Base-by-base conservation (phyloP, 2,329 filamentous ascomycete genomes). In the Aspergillus brasiliensis region DNA sequence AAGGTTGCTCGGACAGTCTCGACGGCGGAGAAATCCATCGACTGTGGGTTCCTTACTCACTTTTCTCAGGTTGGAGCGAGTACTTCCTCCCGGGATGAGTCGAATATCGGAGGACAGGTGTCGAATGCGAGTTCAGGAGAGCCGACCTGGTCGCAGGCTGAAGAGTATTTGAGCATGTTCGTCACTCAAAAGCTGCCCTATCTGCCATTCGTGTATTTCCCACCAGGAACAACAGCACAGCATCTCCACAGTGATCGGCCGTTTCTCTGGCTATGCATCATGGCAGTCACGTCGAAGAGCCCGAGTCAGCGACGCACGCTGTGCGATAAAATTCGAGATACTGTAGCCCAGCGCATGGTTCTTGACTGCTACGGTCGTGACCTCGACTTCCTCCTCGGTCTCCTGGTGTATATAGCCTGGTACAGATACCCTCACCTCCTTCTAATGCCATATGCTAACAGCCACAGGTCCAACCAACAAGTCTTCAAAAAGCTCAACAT, bases 361-460 rank as follows among this genome's bases (percentile, higher is more conserved):
- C 59, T 84, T 11, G 76, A 82, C 8, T 72, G 78, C 80, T 53
- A 79, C 70, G 51, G 72, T 51, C 51, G 53, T 19, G 54, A 60
- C 8, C 27, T 86, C 40, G 85, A 87, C 62, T 62, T 86, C 10
- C 71, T 87, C 2, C 73, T 83, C 10, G 84, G 83, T 0, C 59
- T 86, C 3, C 66, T 87, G 15, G 75, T 64, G 54, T 80, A 73
- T 56, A 73, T 79, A 21, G 72, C 75, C 31, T 86, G 83, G 82
- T 62, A 31, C 46, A 61, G 38, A 3, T 1, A 13, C 6, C 19
- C 44, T 46, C n/a, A 8, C 15, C 8, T 10, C 1, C 19, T 2
- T 27, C 11, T 5, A 4, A 31, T 10, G 2, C 15, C 15, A 8
- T 11, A 27, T 23, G 10, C 46, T 34, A 37, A 25, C 10, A 25